Conservation (phyloP, 1,284 basidiomycete species). For the Microstroma glucosiphilum region DNA sequence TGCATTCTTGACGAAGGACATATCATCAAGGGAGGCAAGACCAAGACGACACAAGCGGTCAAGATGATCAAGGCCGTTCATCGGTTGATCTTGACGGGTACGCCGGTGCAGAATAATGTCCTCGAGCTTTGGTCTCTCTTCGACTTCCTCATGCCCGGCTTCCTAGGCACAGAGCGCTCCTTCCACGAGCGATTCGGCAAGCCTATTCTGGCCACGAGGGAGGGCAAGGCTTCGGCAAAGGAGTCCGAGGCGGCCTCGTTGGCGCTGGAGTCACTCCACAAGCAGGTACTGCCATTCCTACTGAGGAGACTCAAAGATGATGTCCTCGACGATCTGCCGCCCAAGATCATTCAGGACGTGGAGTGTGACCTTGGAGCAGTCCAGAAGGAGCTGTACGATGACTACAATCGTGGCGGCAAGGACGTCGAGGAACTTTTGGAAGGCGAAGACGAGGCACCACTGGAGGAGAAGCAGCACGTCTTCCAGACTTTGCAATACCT, state of each 20-base stretch:
- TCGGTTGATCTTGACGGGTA: slow-evolving; percentile 88
- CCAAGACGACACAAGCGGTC: slow-evolving; percentile 92
- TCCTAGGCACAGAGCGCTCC: slow-evolving; percentile 84
- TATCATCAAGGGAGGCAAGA: slow-evolving; percentile 97
- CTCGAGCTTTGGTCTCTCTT: slow-evolving; percentile 97
- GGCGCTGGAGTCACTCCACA: slow-evolving; percentile 91
- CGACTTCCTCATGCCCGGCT: slow-evolving; percentile 99
- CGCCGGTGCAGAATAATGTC: slow-evolving; percentile 98
- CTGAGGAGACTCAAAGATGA: slow-evolving; percentile 95
- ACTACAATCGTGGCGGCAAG: slow-evolving; percentile 61
- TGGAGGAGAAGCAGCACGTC: slow-evolving; percentile 48
- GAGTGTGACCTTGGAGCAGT: slow-evolving; percentile 82
- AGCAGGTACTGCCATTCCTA: slow-evolving; percentile 97
- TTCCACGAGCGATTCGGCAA: slow-evolving; percentile 96
- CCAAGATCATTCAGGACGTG: slow-evolving; percentile 99
- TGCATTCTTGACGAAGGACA: slow-evolving; percentile 98
- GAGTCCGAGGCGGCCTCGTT: slow-evolving; percentile 74
- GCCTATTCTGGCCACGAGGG: slow-evolving; percentile 88
- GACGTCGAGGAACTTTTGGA: slow-evolving; percentile 54
- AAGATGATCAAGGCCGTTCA: slow-evolving; percentile 86
- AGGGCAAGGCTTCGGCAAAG: slow-evolving; percentile 79
- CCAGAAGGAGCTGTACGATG: slow-evolving; percentile 68
- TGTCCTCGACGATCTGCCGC: slow-evolving; percentile 88
- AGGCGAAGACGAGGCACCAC: background rate
- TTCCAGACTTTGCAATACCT: slow-evolving; percentile 75